Evolutionary conservation across 192 early-diverging fungal genomes (phyloP).

Genomic region (Backusella morwellensis): DNA sequence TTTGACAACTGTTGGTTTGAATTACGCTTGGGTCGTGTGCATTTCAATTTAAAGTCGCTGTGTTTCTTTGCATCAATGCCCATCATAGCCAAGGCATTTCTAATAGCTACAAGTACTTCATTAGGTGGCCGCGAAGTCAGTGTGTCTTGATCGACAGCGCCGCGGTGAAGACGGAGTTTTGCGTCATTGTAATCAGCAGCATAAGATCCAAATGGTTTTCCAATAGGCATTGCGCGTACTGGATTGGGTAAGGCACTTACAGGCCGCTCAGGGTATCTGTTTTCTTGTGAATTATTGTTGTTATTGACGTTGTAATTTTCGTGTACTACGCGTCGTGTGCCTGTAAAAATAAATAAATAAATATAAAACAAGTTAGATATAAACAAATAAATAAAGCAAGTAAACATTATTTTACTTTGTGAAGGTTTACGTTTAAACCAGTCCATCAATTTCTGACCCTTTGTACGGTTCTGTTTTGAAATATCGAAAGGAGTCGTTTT

Average conservation of each 20-base stretch:
- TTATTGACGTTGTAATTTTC: neutral
- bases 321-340: neutral
- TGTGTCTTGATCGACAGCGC: slow-evolving; percentile 68
- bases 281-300: neutral
- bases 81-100: slow-evolving; percentile 49
- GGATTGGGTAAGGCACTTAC: slow-evolving; percentile 5
- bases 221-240: slow-evolving; percentile 13
- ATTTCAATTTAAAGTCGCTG: slow-evolving; percentile 57
- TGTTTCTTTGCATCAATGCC: slow-evolving; percentile 54
- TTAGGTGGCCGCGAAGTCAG: slow-evolving; percentile 66
- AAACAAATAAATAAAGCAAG: neutral
- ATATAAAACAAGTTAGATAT: neutral
- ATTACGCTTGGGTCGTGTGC: slow-evolving; percentile 46
- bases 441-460: slow-evolving; percentile 67
- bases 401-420: slow-evolving; percentile 1
- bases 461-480: slow-evolving; percentile 22
- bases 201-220: slow-evolving; percentile 17
- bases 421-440: slow-evolving; percentile 67
- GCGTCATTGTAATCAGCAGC: slow-evolving; percentile 24
- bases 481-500: slow-evolving; percentile 1
- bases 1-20: neutral
- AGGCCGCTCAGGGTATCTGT: neutral
- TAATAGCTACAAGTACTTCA: slow-evolving; percentile 67
- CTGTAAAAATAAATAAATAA: neutral
- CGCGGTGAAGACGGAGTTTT: slow-evolving; percentile 69